A percentile compares a stretch with the other conserved stretches of the same genome.
These are phyloP conservation scores for Epichloe hybrida DNA, from an alignment of 2,329 filamentous ascomycete species.

Conservation along the genomic window DNA sequence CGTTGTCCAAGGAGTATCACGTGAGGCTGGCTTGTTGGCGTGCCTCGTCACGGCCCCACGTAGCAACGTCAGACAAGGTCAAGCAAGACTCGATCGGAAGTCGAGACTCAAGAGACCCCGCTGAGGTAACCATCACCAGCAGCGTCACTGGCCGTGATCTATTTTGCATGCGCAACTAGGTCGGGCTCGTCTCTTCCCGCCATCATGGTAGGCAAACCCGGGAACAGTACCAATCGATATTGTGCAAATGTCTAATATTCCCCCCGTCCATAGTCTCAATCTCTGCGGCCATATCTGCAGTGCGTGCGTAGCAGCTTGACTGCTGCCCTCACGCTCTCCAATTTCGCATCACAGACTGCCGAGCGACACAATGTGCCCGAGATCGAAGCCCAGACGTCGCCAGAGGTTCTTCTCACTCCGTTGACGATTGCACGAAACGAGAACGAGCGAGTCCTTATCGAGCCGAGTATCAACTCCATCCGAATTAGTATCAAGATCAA, in stretches of 20 bases:
- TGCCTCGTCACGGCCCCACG: conserved; percentile 14
- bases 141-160: conserved; percentile 5
- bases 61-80: conserved; percentile 17
- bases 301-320: conserved; percentile 91
- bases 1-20: background rate
- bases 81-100: background rate
- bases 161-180: background rate
- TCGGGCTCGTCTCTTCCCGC: background rate
- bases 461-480: conserved; percentile 93
- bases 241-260: background rate
- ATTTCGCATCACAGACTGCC: conserved; percentile 93
- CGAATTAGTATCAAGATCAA: conserved; percentile 98
- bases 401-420: conserved; percentile 86
- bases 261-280: conserved; percentile 64
- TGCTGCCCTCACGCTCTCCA: conserved; percentile 73
- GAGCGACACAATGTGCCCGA: conserved; percentile 98
- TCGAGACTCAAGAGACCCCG: conserved; percentile 6
- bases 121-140: conserved; percentile 7
- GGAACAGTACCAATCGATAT: background rate
- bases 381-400: conserved; percentile 83
- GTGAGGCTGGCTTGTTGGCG: background rate
- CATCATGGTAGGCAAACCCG: background rate
- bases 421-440: conserved; percentile 88
- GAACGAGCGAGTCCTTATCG: conserved; percentile 91
- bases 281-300: conserved; percentile 88